phyloP scores from a whole-genome alignment of 176 grass and related monocot species.

The Oryza longistaminata region DNA sequence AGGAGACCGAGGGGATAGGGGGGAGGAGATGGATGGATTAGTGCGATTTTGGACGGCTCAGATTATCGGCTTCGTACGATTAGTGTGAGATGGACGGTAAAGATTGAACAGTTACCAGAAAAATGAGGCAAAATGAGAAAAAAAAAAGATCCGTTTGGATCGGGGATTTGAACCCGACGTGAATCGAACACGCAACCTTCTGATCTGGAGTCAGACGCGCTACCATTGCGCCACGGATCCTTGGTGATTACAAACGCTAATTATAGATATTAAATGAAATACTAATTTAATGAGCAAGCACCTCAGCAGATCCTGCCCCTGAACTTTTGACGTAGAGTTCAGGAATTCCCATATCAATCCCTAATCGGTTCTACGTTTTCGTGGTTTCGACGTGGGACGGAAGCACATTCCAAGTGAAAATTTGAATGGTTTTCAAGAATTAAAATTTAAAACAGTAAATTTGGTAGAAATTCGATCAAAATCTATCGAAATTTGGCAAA shows the following conservation, averaged over 20 bases:
- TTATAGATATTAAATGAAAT: rapidly evolving
- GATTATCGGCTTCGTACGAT: not conserved
- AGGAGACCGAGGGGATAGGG: slow-evolving; percentile 28
- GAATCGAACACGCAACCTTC: slow-evolving; percentile 99
- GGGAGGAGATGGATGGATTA: not conserved
- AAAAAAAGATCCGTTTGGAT: slow-evolving; percentile 9
- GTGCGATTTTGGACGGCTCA: not conserved
- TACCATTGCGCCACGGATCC: slow-evolving; percentile 99
- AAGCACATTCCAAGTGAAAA: no score
- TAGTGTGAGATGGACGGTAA: slow-evolving; percentile 21
- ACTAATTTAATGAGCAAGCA: not conserved
- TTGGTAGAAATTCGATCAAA: no score
- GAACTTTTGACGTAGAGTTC: not conserved
- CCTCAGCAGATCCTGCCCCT: no score
- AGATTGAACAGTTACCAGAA: not conserved
- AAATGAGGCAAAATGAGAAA: not conserved
- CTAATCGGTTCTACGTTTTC: no score
- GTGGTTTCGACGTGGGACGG: no score
- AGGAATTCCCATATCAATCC: no score
- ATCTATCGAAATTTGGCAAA: no score
- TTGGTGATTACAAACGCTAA: not conserved
- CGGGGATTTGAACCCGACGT: slow-evolving; percentile 94
- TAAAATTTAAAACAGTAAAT: no score
- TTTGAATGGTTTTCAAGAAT: no score
- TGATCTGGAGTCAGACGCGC: slow-evolving; percentile 99